Percentiles rank a stretch among this genome's conserved stretches.
phyloP scores from a whole-genome alignment of 805 yeast species.

The Sugiyamaella marilandica region DNA sequence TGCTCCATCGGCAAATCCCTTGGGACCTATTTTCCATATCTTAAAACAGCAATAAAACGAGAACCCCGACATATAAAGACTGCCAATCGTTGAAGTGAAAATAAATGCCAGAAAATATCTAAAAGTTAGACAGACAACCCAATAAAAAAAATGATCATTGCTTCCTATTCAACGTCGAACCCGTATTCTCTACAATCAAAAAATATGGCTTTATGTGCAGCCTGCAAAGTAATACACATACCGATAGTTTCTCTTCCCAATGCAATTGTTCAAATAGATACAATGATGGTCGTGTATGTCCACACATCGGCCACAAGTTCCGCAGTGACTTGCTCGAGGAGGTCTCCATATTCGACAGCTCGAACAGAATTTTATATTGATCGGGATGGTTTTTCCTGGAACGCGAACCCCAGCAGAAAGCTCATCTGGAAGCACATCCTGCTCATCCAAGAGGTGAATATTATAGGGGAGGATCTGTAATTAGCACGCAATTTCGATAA shows the following conservation, averaged over 20 bases:
- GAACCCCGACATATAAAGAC: slow-evolving; percentile 29
- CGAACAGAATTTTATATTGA: slow-evolving; percentile 52
- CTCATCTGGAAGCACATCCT: slow-evolving; percentile 48
- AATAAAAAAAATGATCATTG: not conserved
- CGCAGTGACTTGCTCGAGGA: slow-evolving; percentile 71
- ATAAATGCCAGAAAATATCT: slow-evolving; percentile 39
- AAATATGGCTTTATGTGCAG: not conserved
- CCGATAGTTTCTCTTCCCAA: slow-evolving; percentile 68
- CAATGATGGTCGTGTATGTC: slow-evolving; percentile 71
- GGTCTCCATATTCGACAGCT: slow-evolving; percentile 73
- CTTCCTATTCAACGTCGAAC: not conserved
- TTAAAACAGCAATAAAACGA: slow-evolving; percentile 33
- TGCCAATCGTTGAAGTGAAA: slow-evolving; percentile 33
- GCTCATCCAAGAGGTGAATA: slow-evolving; percentile 48
- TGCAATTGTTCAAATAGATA: slow-evolving; percentile 64
- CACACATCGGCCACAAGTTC: slow-evolving; percentile 62
- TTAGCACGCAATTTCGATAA: not conserved
- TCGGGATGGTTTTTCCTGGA: slow-evolving; percentile 41
- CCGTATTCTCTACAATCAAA: not conserved
- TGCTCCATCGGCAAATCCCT: slow-evolving; percentile 25
- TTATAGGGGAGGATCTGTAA: slow-evolving; percentile 49
- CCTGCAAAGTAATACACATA: slow-evolving; percentile 38
- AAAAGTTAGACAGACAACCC: not conserved
- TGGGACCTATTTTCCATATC: slow-evolving; percentile 16
- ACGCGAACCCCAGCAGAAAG: slow-evolving; percentile 47